Percentiles rank a stretch among this genome's conserved stretches.
These are phyloP conservation scores for Alternaria consortialis DNA, from an alignment of 2,329 filamentous ascomycete genomes.

Conservation along the genomic window DNA sequence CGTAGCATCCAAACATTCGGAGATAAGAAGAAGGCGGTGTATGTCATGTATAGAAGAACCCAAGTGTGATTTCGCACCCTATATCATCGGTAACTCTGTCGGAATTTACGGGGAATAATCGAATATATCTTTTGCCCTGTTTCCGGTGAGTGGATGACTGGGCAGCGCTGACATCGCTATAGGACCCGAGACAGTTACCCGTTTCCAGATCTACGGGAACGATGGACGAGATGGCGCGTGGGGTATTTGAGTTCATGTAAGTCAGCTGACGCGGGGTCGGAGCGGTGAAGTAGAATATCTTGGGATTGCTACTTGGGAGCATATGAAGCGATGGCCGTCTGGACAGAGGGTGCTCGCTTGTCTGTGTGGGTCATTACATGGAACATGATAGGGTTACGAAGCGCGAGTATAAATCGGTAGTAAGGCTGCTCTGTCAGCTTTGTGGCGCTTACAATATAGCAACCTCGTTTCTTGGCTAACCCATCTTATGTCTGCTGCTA, in stretches of 20 bases:
- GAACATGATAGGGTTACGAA: slow-evolving; percentile 3
- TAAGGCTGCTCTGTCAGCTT: slow-evolving; percentile 14
- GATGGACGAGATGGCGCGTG: neutral
- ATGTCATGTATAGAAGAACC: neutral
- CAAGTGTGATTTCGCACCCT: neutral
- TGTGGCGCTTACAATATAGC: neutral
- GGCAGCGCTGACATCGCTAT: neutral
- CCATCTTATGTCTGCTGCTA: neutral
- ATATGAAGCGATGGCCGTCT: neutral
- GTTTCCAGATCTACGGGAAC: neutral
- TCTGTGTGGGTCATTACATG: neutral
- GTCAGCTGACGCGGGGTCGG: slow-evolving; percentile 15
- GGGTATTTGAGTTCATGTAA: slow-evolving; percentile 4
- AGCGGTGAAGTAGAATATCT: slow-evolving; percentile 1
- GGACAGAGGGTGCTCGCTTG: neutral
- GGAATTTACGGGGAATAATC: neutral
- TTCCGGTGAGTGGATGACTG: slow-evolving; percentile 18
- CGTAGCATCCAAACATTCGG: neutral
- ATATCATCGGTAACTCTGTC: neutral
- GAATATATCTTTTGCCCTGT: slow-evolving; percentile 4
- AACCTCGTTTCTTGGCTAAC: neutral
- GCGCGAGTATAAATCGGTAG: neutral
- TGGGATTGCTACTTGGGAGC: neutral
- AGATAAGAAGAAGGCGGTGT: slow-evolving; percentile 1
- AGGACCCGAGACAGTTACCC: slow-evolving; percentile 1